Evolutionary conservation across 306 rosid species (phyloP), one percentile per base, ranked within the genome.

Genomic region (Lathyrus oleraceus): DNA sequence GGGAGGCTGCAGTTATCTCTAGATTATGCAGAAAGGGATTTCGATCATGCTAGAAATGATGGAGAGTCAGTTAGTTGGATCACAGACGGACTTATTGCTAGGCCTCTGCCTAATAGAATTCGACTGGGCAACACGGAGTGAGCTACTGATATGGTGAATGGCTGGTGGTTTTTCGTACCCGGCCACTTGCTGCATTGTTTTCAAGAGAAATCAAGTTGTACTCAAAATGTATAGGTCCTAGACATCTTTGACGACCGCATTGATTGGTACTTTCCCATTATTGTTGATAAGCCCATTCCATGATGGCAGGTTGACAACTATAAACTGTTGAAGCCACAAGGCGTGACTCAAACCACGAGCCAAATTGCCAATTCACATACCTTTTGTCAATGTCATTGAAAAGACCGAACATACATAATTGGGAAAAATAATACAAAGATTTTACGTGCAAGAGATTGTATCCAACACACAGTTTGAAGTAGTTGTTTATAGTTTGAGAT

Each of bases 41-140:
- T 93, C 77, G 65, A 79, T 72, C 92, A 85, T 74, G 87, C 73
- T 12, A 90, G 83, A 81, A 83, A 13, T 10, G 98, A 93, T 32
- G 93, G 93, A 25, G 88, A 90, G 76, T 71, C 74, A 5, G 81
- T 16, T 16, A 97, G 98, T 21, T 93, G 97, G 98, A 66, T 74
- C 49, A 81, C 78, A 2, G 97, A 93, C 43, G 96, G 96, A 56
- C 93, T 93, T 11, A 88, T 93, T 42, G 96, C 97, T 20, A 86
- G 98, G 77, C 97, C 98, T 43, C 80, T 87, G 65, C 86, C 93
- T 7, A 84, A 73, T 58, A 81, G 98, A 78, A 82, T 88, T 77
- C 85, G 86, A 15, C 67, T 25, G 0, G 84, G 61, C 11, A 48
- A 74, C 74, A 52, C 49, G 16, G 61, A 5, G 56, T 60, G 73